A percentile compares a stretch with the other conserved stretches of the same genome.
phyloP scores from a whole-genome alignment of 768 basidiomycete genomes.

The Podaxis mareebaensis region DNA sequence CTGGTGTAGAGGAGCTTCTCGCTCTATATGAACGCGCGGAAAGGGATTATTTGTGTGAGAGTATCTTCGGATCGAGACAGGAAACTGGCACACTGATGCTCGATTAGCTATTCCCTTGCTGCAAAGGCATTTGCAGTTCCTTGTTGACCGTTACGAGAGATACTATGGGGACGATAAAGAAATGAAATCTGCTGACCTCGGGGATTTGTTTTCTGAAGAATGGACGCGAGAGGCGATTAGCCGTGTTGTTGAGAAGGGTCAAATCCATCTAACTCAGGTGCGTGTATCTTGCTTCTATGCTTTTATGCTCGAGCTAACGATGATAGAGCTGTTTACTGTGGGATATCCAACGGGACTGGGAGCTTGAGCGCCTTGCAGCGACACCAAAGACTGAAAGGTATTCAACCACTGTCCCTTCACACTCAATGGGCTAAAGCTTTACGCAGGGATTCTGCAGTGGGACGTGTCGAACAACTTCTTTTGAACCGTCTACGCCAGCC shows the following conservation, averaged over 20 bases:
- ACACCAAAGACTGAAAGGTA: conserved; percentile 50
- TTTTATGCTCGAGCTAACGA: conserved; percentile 4
- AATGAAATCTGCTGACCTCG: conserved; percentile 49
- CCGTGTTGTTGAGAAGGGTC: conserved; percentile 55
- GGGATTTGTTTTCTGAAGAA: conserved; percentile 57
- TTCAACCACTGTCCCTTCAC: not conserved
- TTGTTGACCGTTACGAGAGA: conserved; percentile 43
- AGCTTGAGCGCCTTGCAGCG: conserved; percentile 59
- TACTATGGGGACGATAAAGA: conserved; percentile 40
- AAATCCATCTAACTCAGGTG: conserved; percentile 67
- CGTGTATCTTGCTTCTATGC: not conserved
- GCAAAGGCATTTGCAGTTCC: conserved; percentile 64
- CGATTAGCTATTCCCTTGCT: conserved; percentile 73
- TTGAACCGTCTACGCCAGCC: conserved; percentile 73
- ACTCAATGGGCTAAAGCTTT: conserved; percentile 13
- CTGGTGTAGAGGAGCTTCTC: conserved; percentile 57
- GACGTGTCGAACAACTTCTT: conserved; percentile 56
- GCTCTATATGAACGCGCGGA: conserved; percentile 67
- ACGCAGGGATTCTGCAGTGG: conserved; percentile 43
- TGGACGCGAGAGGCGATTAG: conserved; percentile 62
- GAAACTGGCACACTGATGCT: conserved; percentile 9
- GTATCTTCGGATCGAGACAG: not conserved
- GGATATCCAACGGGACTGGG: conserved; percentile 76
- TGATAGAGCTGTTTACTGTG: conserved; percentile 69
- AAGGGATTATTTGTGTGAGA: conserved; percentile 79